These are phyloP conservation scores for Metarhizium album DNA, from an alignment of 2,329 filamentous ascomycete genomes.

Conservation along the genomic window DNA sequence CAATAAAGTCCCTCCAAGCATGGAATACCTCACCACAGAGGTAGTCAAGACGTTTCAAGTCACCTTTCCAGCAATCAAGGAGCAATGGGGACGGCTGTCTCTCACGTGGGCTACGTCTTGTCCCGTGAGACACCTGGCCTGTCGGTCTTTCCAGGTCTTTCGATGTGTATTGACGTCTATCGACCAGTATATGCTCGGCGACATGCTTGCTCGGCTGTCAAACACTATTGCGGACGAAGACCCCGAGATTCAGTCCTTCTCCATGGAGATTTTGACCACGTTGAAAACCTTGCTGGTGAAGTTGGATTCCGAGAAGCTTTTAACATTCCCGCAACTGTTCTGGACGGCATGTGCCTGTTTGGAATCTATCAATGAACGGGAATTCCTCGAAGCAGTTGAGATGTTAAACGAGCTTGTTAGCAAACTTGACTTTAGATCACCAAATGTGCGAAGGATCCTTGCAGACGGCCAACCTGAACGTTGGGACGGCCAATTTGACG, in stretches of 20 bases:
- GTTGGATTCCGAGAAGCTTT: slow-evolving; percentile 64
- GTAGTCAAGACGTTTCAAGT: slow-evolving; percentile 79
- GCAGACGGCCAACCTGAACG: slow-evolving; percentile 69
- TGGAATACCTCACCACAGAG: slow-evolving; percentile 73
- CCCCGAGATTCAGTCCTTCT: slow-evolving; percentile 88
- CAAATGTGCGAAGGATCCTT: slow-evolving; percentile 57
- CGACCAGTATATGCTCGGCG: slow-evolving; percentile 87
- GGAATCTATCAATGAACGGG: slow-evolving; percentile 91
- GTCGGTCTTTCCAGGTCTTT: slow-evolving; percentile 95
- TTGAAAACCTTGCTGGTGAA: slow-evolving; percentile 84
- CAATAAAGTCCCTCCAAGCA: slow-evolving; percentile 74
- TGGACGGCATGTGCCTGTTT: slow-evolving; percentile 97
- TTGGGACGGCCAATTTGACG: slow-evolving; percentile 86
- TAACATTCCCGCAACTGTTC: slow-evolving; percentile 90
- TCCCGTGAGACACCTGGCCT: slow-evolving; percentile 87
- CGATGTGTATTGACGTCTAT: slow-evolving; percentile 83
- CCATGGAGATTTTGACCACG: slow-evolving; percentile 94
- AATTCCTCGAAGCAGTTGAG: slow-evolving; percentile 82
- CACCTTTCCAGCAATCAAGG: slow-evolving; percentile 75
- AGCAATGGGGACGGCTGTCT: slow-evolving; percentile 83
- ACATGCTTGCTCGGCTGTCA: slow-evolving; percentile 90
- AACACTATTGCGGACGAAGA: slow-evolving; percentile 97
- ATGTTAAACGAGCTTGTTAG: slow-evolving; percentile 83
- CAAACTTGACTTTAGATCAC: slow-evolving; percentile 70
- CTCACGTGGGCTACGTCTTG: slow-evolving; percentile 96